Evolutionary conservation across 768 basidiomycete species (phyloP), one percentile per base, ranked within the genome.

Genomic region (Tricholoma terreum): DNA sequence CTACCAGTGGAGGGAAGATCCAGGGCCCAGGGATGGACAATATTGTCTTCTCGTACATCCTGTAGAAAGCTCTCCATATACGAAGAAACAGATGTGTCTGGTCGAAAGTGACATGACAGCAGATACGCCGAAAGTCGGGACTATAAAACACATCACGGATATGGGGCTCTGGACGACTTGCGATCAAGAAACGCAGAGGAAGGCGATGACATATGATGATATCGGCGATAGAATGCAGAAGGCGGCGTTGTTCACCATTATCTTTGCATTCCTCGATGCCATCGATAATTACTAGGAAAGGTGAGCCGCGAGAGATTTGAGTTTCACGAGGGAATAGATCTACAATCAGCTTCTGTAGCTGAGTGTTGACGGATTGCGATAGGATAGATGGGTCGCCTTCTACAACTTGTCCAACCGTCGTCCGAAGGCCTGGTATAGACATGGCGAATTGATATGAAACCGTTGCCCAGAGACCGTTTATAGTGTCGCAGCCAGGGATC

Each of bases 211-310:
- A 14, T 21, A 21, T 17, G 34, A 34, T 14, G 48, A 57, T 49
- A 2, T 35, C 15, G 12, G 51, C 38, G 1, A 70, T 50, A 10
- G 60, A 24, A 8, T 36, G 21, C 4, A 70, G 4, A 12, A 68
- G 52, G 5, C 58, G 45, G 9, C 33, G n/a, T 33, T 65, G 64
- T 9, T 53, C 24, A 5, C 55, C 46, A 19, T 52, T 17, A 4
- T 59, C 58, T 9, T 56, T 15, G 50, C 68, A 71, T 58, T 72
- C 69, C 49, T 72, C 70, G 9, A 73, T 57, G 5, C 64, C 69
- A 55, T 71, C 70, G 24, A 69, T 58, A 22, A 71, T 54, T 12
- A 68, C 7, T 60, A 57, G 52, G 19, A 50, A 17, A 43, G 55
- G 38, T n/a, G n/a, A 40, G 19, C 6, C 27, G 8, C 11, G 22